These are phyloP conservation scores for Fusarium fujikuroi DNA, from an alignment of 2,329 filamentous ascomycete species.

Conservation along the genomic window DNA sequence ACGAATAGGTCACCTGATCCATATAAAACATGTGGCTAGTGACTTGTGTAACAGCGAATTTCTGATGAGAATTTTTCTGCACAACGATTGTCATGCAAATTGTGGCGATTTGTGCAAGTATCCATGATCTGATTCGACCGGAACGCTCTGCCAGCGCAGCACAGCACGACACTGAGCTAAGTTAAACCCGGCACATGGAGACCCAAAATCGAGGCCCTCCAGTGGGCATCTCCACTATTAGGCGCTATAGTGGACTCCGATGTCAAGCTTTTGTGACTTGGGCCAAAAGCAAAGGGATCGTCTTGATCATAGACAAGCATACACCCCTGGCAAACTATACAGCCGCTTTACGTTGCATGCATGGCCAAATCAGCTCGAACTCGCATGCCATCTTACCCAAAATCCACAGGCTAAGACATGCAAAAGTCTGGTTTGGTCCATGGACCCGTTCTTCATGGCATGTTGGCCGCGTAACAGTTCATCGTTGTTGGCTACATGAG, in stretches of 20 bases:
- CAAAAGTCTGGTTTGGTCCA: slow-evolving; percentile 22
- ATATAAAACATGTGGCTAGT: slow-evolving; percentile 12
- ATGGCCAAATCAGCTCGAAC: slow-evolving; percentile 18
- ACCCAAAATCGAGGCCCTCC: slow-evolving; percentile 30
- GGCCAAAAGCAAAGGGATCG: slow-evolving; percentile 14
- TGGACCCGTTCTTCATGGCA: slow-evolving; percentile 9
- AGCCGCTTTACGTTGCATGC: slow-evolving; percentile 28
- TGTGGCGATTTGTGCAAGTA: slow-evolving; percentile 10
- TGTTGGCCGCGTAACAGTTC: slow-evolving; percentile 28
- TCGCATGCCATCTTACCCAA: slow-evolving; percentile 23
- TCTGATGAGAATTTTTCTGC: neutral
- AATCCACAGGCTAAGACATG: slow-evolving; percentile 25
- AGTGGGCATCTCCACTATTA: slow-evolving; percentile 25
- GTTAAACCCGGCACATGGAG: neutral
- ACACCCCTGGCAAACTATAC: neutral
- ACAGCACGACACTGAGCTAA: slow-evolving; percentile 9
- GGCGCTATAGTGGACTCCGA: neutral
- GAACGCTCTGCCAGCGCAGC: neutral
- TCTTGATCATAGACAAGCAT: slow-evolving; percentile 8
- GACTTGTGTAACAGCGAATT: slow-evolving; percentile 9
- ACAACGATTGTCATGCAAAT: slow-evolving; percentile 14
- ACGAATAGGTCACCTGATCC: slow-evolving; percentile 6
- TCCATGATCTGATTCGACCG: slow-evolving; percentile 24
- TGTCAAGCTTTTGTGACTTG: slow-evolving; percentile 18
- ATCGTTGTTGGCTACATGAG: slow-evolving; percentile 23